These are phyloP conservation scores for Neurospora sp. DNA, from an alignment of 495 filamentous ascomycete species.

Conservation along the genomic window DNA sequence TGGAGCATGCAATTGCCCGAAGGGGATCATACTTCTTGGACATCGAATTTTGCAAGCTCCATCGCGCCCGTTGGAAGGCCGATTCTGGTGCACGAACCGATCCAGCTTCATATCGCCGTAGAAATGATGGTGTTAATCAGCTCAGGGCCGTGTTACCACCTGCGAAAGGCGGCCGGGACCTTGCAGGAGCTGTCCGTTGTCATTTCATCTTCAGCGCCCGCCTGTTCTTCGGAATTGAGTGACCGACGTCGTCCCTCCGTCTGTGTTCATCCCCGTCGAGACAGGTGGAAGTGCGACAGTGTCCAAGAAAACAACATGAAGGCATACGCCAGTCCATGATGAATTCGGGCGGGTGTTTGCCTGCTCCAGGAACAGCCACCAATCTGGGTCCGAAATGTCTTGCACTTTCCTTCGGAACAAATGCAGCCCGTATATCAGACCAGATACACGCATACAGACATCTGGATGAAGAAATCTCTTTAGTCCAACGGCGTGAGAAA, in stretches of 20 bases:
- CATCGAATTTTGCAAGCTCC: neutral
- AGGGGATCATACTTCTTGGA: neutral
- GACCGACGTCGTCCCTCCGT: neutral
- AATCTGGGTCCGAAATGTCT: neutral
- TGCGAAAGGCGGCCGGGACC: neutral
- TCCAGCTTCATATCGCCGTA: neutral
- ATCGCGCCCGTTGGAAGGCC: neutral
- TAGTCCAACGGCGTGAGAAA: neutral
- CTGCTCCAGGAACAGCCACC: neutral
- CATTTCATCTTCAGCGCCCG: neutral
- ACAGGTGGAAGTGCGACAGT: neutral
- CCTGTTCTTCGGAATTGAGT: neutral
- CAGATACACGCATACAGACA: neutral
- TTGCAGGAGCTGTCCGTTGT: constrained; percentile 1
- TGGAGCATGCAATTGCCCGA: neutral
- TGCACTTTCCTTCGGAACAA: neutral
- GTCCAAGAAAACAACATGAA: neutral
- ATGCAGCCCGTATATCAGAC: neutral
- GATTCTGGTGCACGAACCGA: neutral
- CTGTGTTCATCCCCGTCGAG: neutral
- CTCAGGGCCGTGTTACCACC: neutral
- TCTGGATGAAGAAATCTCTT: neutral
- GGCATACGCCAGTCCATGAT: neutral
- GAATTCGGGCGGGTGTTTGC: neutral
- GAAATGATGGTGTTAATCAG: neutral